Evolutionary conservation across 2,329 filamentous ascomycete species (phyloP).

Genomic region (Talaromyces islandicus): DNA sequence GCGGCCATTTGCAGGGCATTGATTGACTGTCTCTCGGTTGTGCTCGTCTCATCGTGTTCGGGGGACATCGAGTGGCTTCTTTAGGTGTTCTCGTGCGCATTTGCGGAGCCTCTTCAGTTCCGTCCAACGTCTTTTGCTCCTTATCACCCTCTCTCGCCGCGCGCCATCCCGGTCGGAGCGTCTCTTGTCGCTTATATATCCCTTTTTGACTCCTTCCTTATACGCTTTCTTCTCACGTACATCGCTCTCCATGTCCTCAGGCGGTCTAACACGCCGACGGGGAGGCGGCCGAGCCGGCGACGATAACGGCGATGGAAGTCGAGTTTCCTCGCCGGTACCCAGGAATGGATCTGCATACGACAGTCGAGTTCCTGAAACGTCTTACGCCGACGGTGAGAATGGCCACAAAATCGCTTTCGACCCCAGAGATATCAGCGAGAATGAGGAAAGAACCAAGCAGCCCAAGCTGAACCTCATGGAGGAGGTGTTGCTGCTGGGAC

Average conservation of each 20-base stretch:
- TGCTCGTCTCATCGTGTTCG: neutral
- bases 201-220: constrained; percentile 28
- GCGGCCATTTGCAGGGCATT: neutral
- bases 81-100: constrained; percentile 11
- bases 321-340: constrained; percentile 61
- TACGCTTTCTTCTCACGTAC: constrained; percentile 20
- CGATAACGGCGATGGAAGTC: constrained; percentile 58
- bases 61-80: neutral
- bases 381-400: constrained; percentile 80
- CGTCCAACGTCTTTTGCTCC: neutral
- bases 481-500: constrained; percentile 85
- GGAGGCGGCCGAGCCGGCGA: constrained; percentile 55
- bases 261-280: constrained; percentile 66
- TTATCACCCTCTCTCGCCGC: neutral
- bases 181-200: constrained; percentile 5
- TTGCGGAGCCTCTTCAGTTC: constrained; percentile 8
- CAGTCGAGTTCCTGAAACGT: constrained; percentile 61
- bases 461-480: constrained; percentile 99
- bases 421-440: constrained; percentile 94
- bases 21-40: neutral
- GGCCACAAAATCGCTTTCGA: constrained; percentile 99
- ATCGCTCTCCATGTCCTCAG: constrained; percentile 51
- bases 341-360: constrained; percentile 54
- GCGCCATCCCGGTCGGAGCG: constrained; percentile 3
- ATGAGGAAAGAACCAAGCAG: constrained; percentile 91